These are phyloP conservation scores for Acanthochlamys bracteata DNA, from an alignment of 106 monocot species.

Conservation along the genomic window DNA sequence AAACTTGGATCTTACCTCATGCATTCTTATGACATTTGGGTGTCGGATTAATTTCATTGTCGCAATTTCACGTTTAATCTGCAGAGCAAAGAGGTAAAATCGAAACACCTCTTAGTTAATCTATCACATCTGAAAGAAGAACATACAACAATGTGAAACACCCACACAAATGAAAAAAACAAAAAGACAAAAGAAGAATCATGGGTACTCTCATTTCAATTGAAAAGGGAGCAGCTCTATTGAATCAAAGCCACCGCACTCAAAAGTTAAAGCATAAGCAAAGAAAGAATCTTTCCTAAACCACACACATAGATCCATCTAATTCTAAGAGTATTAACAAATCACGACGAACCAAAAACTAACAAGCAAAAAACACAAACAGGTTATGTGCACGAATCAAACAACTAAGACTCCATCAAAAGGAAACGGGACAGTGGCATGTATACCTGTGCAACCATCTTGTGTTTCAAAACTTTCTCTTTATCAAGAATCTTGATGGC, in stretches of 20 bases:
- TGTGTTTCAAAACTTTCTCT: slow-evolving; percentile 68
- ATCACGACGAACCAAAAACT: no score
- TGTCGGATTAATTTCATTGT: slow-evolving; percentile 86
- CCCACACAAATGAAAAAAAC: not conserved
- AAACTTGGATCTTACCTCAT: slow-evolving; percentile 45
- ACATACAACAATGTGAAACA: not conserved
- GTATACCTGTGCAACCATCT: slow-evolving; percentile 74
- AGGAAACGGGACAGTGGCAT: no score
- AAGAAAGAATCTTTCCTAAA: no score
- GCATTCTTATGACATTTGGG: slow-evolving; percentile 69
- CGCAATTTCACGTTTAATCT: slow-evolving; percentile 91
- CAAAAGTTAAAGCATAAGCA: no score
- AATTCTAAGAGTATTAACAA: no score
- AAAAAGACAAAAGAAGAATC: not conserved
- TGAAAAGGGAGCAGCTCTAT: not conserved
- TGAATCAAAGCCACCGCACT: no score
- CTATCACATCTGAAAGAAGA: not conserved
- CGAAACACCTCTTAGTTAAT: not conserved
- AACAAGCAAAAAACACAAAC: no score
- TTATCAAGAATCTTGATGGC: slow-evolving; percentile 95
- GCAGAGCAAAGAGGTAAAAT: slow-evolving; percentile 7
- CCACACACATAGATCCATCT: no score
- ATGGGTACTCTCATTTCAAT: not conserved
- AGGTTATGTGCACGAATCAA: no score
- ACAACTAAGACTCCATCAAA: no score